Evolutionary conservation across 1,284 basidiomycete genomes (phyloP).

Genomic region (Ustilago lituana): DNA sequence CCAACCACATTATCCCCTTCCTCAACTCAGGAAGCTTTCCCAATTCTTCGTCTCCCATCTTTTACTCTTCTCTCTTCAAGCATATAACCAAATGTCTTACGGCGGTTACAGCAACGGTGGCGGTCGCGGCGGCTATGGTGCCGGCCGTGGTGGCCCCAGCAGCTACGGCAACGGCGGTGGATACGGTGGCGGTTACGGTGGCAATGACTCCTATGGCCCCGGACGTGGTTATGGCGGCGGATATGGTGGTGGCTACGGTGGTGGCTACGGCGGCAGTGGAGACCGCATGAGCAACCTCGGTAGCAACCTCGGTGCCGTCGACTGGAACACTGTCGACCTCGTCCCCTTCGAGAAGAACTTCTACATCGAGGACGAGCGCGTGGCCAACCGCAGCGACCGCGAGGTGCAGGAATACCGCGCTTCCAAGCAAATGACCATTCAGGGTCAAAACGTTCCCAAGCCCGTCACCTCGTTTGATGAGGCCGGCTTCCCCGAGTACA

Average conservation of each 20-base stretch:
- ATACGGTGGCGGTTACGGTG: slow-evolving; percentile 67
- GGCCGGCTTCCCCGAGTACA: slow-evolving; percentile 93
- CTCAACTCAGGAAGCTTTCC: slow-evolving; percentile 20
- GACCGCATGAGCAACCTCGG: slow-evolving; percentile 88
- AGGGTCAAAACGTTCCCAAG: slow-evolving; percentile 86
- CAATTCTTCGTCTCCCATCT: background rate
- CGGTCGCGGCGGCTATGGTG: slow-evolving; percentile 37
- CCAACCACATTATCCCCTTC: slow-evolving; percentile 11
- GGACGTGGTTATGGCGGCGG: slow-evolving; percentile 37
- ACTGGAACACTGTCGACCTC: slow-evolving; percentile 80
- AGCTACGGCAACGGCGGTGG: slow-evolving; percentile 61
- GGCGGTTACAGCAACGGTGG: slow-evolving; percentile 48
- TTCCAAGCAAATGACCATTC: slow-evolving; percentile 87
- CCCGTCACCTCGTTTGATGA: slow-evolving; percentile 93
- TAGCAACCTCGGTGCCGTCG: slow-evolving; percentile 80
- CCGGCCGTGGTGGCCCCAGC: slow-evolving; percentile 58
- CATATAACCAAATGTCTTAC: slow-evolving; percentile 50
- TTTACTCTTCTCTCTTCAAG: background rate
- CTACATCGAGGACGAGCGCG: slow-evolving; percentile 90
- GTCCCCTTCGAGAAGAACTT: slow-evolving; percentile 86
- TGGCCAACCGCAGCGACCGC: slow-evolving; percentile 79
- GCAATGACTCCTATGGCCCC: slow-evolving; percentile 63
- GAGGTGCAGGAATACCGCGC: slow-evolving; percentile 89
- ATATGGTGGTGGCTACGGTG: slow-evolving; percentile 45
- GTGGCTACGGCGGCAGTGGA: slow-evolving; percentile 68